Evolutionary conservation across 176 grass and related monocot genomes (phyloP), one percentile per base, ranked within the genome.

Genomic region (Paspalum vaginatum): DNA sequence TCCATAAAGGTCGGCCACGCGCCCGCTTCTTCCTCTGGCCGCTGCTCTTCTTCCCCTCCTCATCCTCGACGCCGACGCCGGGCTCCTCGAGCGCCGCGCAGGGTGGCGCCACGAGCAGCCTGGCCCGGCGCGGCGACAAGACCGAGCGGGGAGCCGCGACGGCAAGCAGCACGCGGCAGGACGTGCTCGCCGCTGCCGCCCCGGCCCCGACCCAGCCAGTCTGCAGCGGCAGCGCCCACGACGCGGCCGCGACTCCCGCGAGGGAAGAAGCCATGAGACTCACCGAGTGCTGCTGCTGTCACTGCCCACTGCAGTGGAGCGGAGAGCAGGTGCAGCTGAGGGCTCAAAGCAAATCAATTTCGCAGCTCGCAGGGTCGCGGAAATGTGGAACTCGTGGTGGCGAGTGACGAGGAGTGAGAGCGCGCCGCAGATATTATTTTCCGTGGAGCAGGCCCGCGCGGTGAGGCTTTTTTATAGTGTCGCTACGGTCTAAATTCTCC

Each of bases 1-100:
- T 87, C 92, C 92, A 98, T 60, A 94, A 42, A 17, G 85, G 92
- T 51, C 90, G 78, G 9, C 83, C 49, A 46, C 81, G 17, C 3
- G 49, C 26, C 45, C 59, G 54, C 76, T 84, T 85, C 84, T 80
- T 76, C 16, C 41, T 54, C 84, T 65, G 25, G 27, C 14, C 49
- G 54, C 38, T 79, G 76, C 37, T 77, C 83, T 53, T 50, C 53
- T 3, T 53, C 44, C 24, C 55, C 0, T 32, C 52, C 32, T 9
- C 32, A 12, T 40, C 77, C 5, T 64, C 76, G 0, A 13, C 76
- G 55, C 61, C 8, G 12, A 9, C 18, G 22, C 52, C 37, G 20
- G 81, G 46, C 24, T 59, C 76, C 38, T 48, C 71, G 18, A 77
- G 48, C 24, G 56, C 70, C n/a, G 77, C 74, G 57, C 87, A 77